Evolutionary conservation across 768 basidiomycete genomes (phyloP).

Genomic region (Lentinula sp.): DNA sequence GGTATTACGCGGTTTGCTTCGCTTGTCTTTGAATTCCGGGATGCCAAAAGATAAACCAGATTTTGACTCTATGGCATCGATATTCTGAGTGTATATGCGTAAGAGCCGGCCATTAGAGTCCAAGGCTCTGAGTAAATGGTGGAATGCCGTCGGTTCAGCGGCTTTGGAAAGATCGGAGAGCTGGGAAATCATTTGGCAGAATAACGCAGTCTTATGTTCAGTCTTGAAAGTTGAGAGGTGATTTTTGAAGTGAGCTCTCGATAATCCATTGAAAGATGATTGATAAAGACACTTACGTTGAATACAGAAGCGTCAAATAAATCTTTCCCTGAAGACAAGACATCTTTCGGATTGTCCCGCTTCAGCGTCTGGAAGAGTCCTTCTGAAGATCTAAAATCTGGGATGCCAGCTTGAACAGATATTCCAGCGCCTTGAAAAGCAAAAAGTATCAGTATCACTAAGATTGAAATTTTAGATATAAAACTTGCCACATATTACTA

Average conservation of each 20-base stretch:
- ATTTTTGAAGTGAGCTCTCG: not conserved
- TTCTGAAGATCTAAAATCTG: conserved; percentile 80
- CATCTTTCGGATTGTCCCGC: conserved; percentile 69
- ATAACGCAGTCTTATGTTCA: conserved; percentile 68
- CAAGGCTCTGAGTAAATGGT: conserved; percentile 64
- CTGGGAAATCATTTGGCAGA: conserved; percentile 86
- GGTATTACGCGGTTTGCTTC: conserved; percentile 36
- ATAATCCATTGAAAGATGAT: not conserved
- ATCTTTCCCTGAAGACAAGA: conserved; percentile 73
- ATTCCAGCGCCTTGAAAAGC: conserved; percentile 70
- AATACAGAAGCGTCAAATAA: conserved; percentile 90
- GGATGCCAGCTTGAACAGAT: conserved; percentile 82
- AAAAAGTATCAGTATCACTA: not conserved
- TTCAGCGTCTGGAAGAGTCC: conserved; percentile 78
- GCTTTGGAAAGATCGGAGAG: conserved; percentile 66
- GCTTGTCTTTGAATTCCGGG: conserved; percentile 57
- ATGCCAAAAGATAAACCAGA: conserved; percentile 87
- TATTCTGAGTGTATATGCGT: conserved; percentile 91
- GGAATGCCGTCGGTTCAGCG: conserved; percentile 78
- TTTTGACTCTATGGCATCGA: conserved; percentile 83
- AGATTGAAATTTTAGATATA: conserved; percentile 5
- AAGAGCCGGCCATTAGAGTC: conserved; percentile 74
- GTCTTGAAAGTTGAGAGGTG: conserved; percentile 43
- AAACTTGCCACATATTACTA: conserved; percentile 78
- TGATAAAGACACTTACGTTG: conserved; percentile 46